Base-by-base conservation (phyloP, 257 asterid species). In the Nicotiana attenuata region DNA sequence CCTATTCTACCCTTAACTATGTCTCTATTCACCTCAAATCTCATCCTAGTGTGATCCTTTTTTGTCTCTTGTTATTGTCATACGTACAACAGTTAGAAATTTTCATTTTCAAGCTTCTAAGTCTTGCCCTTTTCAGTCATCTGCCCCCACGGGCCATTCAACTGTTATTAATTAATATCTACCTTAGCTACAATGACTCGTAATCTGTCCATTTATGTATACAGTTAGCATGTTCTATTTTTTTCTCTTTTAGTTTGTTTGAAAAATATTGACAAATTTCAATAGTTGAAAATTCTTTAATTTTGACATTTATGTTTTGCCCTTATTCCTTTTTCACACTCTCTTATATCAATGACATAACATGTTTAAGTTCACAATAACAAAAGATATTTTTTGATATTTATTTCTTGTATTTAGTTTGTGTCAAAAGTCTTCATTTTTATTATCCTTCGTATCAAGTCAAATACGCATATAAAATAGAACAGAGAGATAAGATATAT, bases 81-180 rank as follows among this genome's bases (percentile, higher is more conserved):
- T 86, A 82, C 83, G 84, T 47, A 69, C 22, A 56, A 35, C 77
- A 50, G 65, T 68, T 77, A 87, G 89, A 87, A 87, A 81, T 83
- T 84, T 83, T 88, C 88, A 81, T 80, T 84, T 86, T 88, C 91
- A 15, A 13, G 75, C 81, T 77, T 11, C 78, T 5, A 66, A 82
- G 92, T 83, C 86, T 31, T 26, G 82, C 86, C 81, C 45, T 82
- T 81, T 81, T 87, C 89, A 86, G 22, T 67, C 76, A 35, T 2
- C 9, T 45, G 20, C 29, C 59, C 50, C 65, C 33, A 52, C 28
- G 8, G 38, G 64, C 71, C 77, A 81, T 35, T 65, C 64, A 47
- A 73, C 80, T 64, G 50, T 15, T 11, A 13, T 56, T 77, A 71
- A 13, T 31, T 77, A 71, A 67, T 33, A 33, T 81, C 52, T 81